Conservation (phyloP, 306 rosid genomes). For the Bauhinia variegata region DNA sequence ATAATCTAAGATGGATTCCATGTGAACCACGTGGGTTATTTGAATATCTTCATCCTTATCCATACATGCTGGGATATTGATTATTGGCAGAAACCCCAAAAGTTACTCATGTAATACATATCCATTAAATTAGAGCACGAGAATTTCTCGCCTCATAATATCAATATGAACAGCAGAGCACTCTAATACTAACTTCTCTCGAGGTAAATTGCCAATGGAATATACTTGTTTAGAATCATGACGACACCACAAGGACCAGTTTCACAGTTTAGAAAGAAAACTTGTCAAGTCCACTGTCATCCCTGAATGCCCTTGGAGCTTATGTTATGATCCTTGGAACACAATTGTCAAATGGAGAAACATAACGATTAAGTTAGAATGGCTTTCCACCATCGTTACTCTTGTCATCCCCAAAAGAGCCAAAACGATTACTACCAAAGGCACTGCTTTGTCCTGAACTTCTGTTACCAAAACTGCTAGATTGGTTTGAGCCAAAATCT, state of each 20-base stretch:
- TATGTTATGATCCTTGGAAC: slow-evolving; percentile 30
- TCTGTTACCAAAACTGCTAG: slow-evolving; percentile 31
- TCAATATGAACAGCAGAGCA: slow-evolving; percentile 24
- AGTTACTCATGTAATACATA: slow-evolving; percentile 21
- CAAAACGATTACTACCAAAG: slow-evolving; percentile 39
- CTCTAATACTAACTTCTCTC: slow-evolving; percentile 30
- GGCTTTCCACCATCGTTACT: slow-evolving; percentile 34
- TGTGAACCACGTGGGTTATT: too few species aligned
- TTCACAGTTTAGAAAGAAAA: too few species aligned
- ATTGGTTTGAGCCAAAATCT: slow-evolving; percentile 39
- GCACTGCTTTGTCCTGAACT: slow-evolving; percentile 37
- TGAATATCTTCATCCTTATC: too few species aligned
- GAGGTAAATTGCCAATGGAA: slow-evolving; percentile 23
- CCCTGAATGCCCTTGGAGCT: neutral
- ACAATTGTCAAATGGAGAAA: slow-evolving; percentile 33
- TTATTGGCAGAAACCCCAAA: neutral
- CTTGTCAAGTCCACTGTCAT: too few species aligned
- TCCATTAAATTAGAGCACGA: neutral
- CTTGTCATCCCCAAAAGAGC: slow-evolving; percentile 36
- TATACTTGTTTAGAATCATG: slow-evolving; percentile 17
- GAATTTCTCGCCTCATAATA: slow-evolving; percentile 15
- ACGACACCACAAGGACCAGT: neutral
- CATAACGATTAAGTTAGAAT: slow-evolving; percentile 31
- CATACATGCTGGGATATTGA: too few species aligned
- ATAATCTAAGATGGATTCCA: too few species aligned